Conservation (phyloP, 2,329 filamentous ascomycete genomes). For the Aspergillus latus region DNA sequence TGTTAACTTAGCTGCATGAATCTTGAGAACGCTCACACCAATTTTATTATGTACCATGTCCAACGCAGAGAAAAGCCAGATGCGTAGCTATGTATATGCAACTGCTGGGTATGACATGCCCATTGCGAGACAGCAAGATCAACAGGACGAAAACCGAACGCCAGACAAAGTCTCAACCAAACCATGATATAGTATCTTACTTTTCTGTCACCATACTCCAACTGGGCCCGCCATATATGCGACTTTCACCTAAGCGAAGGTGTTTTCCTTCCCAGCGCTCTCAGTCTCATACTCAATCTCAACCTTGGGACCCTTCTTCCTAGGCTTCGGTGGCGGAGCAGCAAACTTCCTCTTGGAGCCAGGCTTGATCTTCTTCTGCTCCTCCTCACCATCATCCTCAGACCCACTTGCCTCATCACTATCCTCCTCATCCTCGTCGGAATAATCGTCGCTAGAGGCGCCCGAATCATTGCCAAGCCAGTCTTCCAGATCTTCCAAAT, state of each 20-base stretch:
- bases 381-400: conserved; percentile 48
- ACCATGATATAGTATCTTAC: conserved; percentile 9
- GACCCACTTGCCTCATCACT: conserved; percentile 54
- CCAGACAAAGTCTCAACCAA: conserved; percentile 27
- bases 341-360: conserved; percentile 59
- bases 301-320: conserved; percentile 64
- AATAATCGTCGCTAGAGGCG: conserved; percentile 49
- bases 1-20: neutral
- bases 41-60: conserved; percentile 9
- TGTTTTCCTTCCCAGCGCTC: conserved; percentile 54
- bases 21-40: neutral
- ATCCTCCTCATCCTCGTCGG: conserved; percentile 54
- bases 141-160: conserved; percentile 28
- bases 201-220: conserved; percentile 12
- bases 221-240: neutral
- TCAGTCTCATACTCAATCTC: conserved; percentile 80
- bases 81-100: conserved; percentile 27
- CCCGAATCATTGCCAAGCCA: conserved; percentile 76
- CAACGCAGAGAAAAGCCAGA: conserved; percentile 11
- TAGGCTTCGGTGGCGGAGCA: conserved; percentile 54
- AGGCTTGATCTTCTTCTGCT: conserved; percentile 45
- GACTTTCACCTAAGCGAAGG: conserved; percentile 36
- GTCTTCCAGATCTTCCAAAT: conserved; percentile 93
- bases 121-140: conserved; percentile 27
- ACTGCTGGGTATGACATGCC: conserved; percentile 37